Evolutionary conservation across 345 rosid genomes (phyloP), one percentile per base, ranked within the genome.

Genomic region (Populus simonii): DNA sequence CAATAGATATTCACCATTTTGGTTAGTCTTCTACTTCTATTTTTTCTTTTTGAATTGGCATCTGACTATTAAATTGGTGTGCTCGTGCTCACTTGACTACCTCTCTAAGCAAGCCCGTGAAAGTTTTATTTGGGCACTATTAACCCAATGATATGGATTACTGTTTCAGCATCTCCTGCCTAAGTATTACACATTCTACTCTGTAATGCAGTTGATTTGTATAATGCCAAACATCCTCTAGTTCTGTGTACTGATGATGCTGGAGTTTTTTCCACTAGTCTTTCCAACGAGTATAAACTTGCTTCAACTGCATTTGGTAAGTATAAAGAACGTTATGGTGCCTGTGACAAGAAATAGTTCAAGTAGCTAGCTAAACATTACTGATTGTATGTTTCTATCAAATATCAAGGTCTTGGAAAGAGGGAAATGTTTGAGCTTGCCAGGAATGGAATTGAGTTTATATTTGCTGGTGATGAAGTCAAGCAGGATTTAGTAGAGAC

Each of bases 1-100:
- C 99, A 13, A 83, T 96, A 25, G 96, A 91, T 78, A 80, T 89
- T 74, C 98, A 96, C 85, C 98, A 93, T 88, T 96, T 96, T 29
- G 90, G 99, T 96, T 71, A 85, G 93, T 66, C 31, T 25, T 69
- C 22, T 53, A 39, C 63, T 75, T 76, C 74, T 43, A 10, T 74
- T 70, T 70, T 29, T 71, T 76, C 15, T 8, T 33, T 39, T 38
- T 20, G 22, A 29, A 22, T 49, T 68, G 9, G 6, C 43, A 18
- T 10, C 38, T 69, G 31, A 0, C 22, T 1, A 39, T n/a, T 18
- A 62, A 74, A 39, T 38, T 43, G 18, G 8, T 74, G 17, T 77
- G 3, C 66, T 76, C 18, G 17, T 77, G 3, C 66, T 76, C 18
- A 16, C 39, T 68, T 0, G 18, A 35, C 39, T 35, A 39, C 11